phyloP scores from a whole-genome alignment of 2,329 filamentous ascomycete genomes.

The Xylariaceae sp. region DNA sequence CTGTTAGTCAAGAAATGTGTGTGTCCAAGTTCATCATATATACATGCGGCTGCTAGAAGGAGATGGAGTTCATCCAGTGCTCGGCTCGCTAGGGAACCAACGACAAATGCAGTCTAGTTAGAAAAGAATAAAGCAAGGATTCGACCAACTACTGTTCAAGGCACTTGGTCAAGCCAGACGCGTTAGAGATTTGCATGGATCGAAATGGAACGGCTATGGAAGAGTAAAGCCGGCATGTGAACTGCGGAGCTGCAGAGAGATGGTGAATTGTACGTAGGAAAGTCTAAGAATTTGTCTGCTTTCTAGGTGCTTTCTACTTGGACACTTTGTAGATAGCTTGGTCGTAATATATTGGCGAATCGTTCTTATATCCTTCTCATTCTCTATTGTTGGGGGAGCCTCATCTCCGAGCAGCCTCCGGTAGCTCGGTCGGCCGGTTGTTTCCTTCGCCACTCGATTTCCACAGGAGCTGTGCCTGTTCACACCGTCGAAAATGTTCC shows the following conservation, averaged over 20 bases:
- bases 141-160: constrained; percentile 15
- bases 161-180: constrained; percentile 14
- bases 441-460: constrained; percentile 21
- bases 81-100: constrained; percentile 10
- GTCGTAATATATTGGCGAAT: constrained; percentile 1
- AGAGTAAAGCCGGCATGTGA: too few species aligned
- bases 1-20: too few species aligned
- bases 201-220: too few species aligned
- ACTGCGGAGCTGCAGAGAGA: too few species aligned
- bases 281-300: too few species aligned
- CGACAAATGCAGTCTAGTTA: constrained; percentile 13
- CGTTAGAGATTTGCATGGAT: too few species aligned
- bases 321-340: not conserved
- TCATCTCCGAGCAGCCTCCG: constrained; percentile 23
- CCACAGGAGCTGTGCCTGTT: constrained; percentile 43
- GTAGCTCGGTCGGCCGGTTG: constrained; percentile 19
- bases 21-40: too few species aligned
- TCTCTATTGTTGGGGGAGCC: constrained; percentile 24
- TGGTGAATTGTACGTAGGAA: too few species aligned
- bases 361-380: constrained; percentile 5
- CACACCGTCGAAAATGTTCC: constrained; percentile 44
- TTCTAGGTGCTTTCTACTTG: constrained; percentile 14
- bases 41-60: constrained; percentile 17
- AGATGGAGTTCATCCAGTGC: constrained; percentile 23
- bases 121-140: constrained; percentile 6